These are phyloP conservation scores for Neurospora sp. DNA, from an alignment of 2,329 filamentous ascomycete genomes.

Conservation along the genomic window DNA sequence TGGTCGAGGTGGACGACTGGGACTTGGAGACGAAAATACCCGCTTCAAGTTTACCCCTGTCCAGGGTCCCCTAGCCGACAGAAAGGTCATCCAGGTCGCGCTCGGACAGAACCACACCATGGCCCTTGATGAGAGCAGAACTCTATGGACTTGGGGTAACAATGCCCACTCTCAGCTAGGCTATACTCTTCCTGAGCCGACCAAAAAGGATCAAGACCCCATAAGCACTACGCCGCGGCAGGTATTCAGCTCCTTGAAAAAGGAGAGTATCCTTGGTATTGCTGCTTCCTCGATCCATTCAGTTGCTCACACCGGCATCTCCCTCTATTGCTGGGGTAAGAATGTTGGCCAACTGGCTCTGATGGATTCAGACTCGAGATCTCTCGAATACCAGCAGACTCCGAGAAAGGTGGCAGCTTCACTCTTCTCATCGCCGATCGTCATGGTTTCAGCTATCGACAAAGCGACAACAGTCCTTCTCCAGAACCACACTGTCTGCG, in stretches of 20 bases:
- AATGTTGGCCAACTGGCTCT: slow-evolving; percentile 90
- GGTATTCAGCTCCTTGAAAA: slow-evolving; percentile 84
- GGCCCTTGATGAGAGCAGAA: slow-evolving; percentile 75
- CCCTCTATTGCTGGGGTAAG: slow-evolving; percentile 88
- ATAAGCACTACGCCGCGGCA: slow-evolving; percentile 75
- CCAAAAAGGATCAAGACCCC: slow-evolving; percentile 68
- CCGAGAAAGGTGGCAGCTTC: slow-evolving; percentile 86
- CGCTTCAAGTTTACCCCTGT: slow-evolving; percentile 80
- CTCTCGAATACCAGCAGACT: slow-evolving; percentile 69
- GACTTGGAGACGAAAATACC: slow-evolving; percentile 81
- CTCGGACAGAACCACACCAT: slow-evolving; percentile 88
- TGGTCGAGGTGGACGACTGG: slow-evolving; percentile 80
- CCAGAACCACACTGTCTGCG: slow-evolving; percentile 79
- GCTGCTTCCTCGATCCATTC: slow-evolving; percentile 89
- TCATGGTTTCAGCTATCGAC: slow-evolving; percentile 79
- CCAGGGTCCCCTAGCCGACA: slow-evolving; percentile 64
- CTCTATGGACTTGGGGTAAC: slow-evolving; percentile 89
- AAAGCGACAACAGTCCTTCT: slow-evolving; percentile 79
- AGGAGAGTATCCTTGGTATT: slow-evolving; percentile 69
- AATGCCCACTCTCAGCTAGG: slow-evolving; percentile 82
- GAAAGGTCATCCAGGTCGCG: slow-evolving; percentile 66
- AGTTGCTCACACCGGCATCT: slow-evolving; percentile 71
- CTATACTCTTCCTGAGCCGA: slow-evolving; percentile 61
- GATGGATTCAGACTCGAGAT: slow-evolving; percentile 90
- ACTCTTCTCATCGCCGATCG: slow-evolving; percentile 62